These are phyloP conservation scores for Chalaropsis ovoidea DNA, from an alignment of 2,329 filamentous ascomycete species.

Conservation along the genomic window DNA sequence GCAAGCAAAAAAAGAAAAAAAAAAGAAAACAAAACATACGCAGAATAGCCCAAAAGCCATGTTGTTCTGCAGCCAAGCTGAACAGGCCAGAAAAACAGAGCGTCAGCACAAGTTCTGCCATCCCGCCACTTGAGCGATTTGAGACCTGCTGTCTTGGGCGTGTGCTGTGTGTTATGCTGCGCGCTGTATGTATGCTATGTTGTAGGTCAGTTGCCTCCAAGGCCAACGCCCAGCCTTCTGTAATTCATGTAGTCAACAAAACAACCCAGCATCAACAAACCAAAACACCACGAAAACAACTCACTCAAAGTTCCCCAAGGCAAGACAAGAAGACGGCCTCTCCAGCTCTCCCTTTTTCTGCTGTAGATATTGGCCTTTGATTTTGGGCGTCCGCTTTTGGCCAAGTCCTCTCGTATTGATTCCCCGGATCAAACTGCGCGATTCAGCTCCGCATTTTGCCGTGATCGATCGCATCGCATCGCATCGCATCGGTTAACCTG, in stretches of 20 bases:
- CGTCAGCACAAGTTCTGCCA: not conserved
- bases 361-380: not conserved
- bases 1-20: not conserved
- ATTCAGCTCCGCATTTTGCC: not conserved
- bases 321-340: too few species aligned
- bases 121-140: not conserved
- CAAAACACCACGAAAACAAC: not conserved
- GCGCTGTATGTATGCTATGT: not conserved
- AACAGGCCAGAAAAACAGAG: not conserved
- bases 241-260: not conserved
- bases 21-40: not conserved
- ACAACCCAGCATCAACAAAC: not conserved
- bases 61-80: not conserved
- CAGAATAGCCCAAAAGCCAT: not conserved
- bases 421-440: not conserved
- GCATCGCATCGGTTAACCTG: not conserved
- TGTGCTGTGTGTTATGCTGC: not conserved
- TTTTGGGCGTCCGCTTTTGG: not conserved
- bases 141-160: not conserved
- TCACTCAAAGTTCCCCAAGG: not conserved
- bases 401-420: not conserved
- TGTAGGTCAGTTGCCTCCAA: not conserved
- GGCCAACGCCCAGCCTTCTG: conserved; percentile 5
- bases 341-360: too few species aligned
- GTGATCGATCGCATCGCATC: not conserved